Conservation (phyloP, 495 filamentous ascomycete genomes). For the Evernia prunastri region DNA sequence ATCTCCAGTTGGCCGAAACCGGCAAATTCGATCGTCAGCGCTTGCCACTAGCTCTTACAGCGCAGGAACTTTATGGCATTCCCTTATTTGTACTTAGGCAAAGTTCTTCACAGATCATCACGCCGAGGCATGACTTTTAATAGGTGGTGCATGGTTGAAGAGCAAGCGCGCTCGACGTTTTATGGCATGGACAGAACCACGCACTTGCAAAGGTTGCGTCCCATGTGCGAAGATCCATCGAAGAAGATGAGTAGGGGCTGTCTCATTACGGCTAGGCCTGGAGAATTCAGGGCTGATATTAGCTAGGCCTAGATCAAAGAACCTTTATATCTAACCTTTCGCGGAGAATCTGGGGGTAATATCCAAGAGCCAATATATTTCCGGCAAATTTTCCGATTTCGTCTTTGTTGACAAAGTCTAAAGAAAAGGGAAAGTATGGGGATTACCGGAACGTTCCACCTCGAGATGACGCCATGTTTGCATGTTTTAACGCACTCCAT, state of each 20-base stretch:
- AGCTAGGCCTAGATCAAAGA: background rate
- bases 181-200: too few species aligned
- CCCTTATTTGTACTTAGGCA: too few species aligned
- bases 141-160: too few species aligned
- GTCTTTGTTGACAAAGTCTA: background rate
- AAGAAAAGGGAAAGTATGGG: background rate
- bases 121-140: too few species aligned
- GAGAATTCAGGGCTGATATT: background rate
- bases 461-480: background rate
- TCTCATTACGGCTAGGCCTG: too few species aligned
- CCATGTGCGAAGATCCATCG: background rate
- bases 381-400: background rate
- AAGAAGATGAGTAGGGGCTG: too few species aligned
- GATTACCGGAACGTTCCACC: background rate
- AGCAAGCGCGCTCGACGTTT: too few species aligned
- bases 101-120: too few species aligned
- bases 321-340: background rate
- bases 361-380: background rate
- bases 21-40: background rate
- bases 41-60: background rate
- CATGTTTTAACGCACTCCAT: background rate
- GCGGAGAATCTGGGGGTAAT: background rate
- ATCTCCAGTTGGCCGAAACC: background rate
- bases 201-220: too few species aligned
- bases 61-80: too few species aligned